Base-by-base conservation (phyloP, 805 yeast species). In the Candida ascalaphidarum region DNA sequence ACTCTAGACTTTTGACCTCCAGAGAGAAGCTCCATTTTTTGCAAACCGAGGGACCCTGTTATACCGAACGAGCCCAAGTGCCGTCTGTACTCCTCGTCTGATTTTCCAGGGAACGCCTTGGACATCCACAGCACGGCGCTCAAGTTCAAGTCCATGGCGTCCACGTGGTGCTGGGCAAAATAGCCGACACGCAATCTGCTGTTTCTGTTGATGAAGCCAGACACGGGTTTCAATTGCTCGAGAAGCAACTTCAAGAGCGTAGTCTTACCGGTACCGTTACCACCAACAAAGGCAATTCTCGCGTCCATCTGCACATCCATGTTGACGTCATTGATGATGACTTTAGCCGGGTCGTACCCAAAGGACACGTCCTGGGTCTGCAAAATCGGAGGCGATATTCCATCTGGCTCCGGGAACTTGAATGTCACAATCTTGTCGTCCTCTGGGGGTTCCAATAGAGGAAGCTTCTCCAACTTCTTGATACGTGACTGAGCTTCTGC, bases 1-100 rank as follows among this genome's bases (percentile, higher is more conserved):
- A 92, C 98, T 61, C 98, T 76, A 16, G 96, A 86, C 55, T 92
- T 92, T 52, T 92, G 98, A 66, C 98, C 98, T 58, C 97, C 98
- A 7, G 97, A 89, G 34, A 92, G 62, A 32, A 81, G 63, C 44
- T 75, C 76, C 80, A 92, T 84, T 55, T 81, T 85, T 50, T 89
- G 96, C 49, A 92, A 63, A 34, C 96, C 95, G 27, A 89, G 64
- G 5, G 96, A 68, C 33, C 98, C 98, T 4, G 95, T 85, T 38
- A 92, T 89, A 55, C 98, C 98, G 57, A 92, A 92, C 1, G 96
- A 81, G 29, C 98, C 98, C 43, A 92, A 68, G 51, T 88, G 96
- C 47, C 95, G 79, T 65, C 98, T 79, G 54, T 89, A 89, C 55
- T 92, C 97, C 59, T 92, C 97, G 48, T 86, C 97, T 2, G 86